These are phyloP conservation scores for Melaleuca quinquenervia DNA, from an alignment of 345 rosid genomes.

Conservation along the genomic window DNA sequence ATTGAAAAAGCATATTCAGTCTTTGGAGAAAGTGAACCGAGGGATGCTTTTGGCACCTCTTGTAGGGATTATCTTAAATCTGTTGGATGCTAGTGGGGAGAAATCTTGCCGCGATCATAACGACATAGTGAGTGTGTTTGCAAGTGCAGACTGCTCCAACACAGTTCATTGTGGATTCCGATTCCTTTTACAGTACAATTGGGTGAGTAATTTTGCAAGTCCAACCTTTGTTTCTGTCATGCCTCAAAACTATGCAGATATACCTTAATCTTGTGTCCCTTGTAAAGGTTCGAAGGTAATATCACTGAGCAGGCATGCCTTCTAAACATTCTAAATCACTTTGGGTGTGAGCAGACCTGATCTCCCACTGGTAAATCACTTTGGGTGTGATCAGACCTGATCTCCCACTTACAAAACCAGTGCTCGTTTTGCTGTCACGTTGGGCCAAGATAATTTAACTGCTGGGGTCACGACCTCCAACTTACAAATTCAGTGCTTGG, in stretches of 20 bases:
- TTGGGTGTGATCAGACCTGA: background rate
- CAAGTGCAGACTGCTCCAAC: constrained; percentile 77
- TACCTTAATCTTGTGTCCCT: background rate
- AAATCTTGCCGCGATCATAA: constrained; percentile 26
- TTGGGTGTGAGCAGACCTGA: background rate
- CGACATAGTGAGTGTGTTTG: constrained; percentile 63
- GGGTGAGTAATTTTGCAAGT: constrained; percentile 41
- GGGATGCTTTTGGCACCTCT: constrained; percentile 82
- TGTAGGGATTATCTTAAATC: constrained; percentile 82
- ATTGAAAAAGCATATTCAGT: constrained; percentile 56
- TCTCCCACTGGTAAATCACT: background rate
- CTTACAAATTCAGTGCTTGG: background rate
- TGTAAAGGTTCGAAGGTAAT: background rate
- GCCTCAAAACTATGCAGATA: background rate
- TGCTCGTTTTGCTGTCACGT: background rate
- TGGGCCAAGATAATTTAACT: background rate
- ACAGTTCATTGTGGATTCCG: constrained; percentile 75
- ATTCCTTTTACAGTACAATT: constrained; percentile 68
- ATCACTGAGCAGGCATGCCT: background rate
- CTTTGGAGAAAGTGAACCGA: constrained; percentile 63
- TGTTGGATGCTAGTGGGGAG: constrained; percentile 53
- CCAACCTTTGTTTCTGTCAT: background rate
- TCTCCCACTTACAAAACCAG: background rate
- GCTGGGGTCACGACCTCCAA: background rate
- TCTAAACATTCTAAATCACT: background rate